Evolutionary conservation across 225 moss, liverwort and hornwort genomes (phyloP), one percentile per base, ranked within the genome.

Genomic region (Marchantia paleacea): DNA sequence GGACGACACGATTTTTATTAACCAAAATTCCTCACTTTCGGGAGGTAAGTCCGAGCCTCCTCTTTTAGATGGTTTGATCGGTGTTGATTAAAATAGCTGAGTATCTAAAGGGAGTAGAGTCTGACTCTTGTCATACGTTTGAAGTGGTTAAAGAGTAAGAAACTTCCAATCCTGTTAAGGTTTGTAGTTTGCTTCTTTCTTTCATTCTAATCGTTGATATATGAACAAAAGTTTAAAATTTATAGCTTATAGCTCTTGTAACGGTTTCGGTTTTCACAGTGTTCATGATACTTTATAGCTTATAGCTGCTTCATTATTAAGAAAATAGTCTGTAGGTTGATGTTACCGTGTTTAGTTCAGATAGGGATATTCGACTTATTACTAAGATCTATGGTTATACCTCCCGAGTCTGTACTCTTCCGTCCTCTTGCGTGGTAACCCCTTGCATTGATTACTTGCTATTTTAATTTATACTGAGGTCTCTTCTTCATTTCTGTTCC

Each of bases 1-100:
- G 92, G 67, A 86, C 87, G 3, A 93, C 92, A 58, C 86, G 92
- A 68, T 77, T 96, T 67, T 79, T 96, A 22, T 85, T 96, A 73
- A 96, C 88, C 49, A 93, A 88, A 73, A 92, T 93, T 78, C 93
- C 93, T 31, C 86, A 93, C 83, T 96, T 96, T 64, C 95, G 95
- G 76, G 95, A 96, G 89, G 90, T 90, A 84, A 73, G 12, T 77
- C 8, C 7, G 6, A 39, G 55, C 31, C 55, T 76, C 15, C n/a
- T 62, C 60, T 14, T 15, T 24, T 4, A 62, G 12, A 12, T 55
- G 22, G 4, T 49, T 0, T 69, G 29, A 25, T 9, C 18, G n/a
- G 15, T 61, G 29, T 26, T 12, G 10, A 73, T 10, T 4, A 73
- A 13, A 47, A n/a, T 61, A 49, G 18, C 39, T 39, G 47, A 13